Percentiles rank a stretch among this genome's conserved stretches.
These are phyloP conservation scores for Magnolia officinalis DNA, from an alignment of 164 flowering plant genomes.

Conservation along the genomic window DNA sequence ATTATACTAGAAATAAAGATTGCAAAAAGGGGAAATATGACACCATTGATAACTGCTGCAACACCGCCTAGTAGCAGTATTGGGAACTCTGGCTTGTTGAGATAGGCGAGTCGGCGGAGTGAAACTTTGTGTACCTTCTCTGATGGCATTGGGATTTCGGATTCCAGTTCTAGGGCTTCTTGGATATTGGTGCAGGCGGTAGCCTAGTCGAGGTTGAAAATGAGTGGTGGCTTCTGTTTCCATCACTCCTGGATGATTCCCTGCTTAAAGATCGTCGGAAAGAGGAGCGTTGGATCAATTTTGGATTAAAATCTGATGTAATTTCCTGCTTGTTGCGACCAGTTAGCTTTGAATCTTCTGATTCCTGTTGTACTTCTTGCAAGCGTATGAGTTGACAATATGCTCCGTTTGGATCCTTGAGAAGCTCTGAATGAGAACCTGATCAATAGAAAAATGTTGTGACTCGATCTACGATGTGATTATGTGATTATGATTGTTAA, in stretches of 20 bases:
- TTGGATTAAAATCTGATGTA: slow-evolving; percentile 16
- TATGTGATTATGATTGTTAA: neutral
- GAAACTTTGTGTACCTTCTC: slow-evolving; percentile 21
- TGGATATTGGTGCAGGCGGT: slow-evolving; percentile 11
- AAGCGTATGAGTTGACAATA: slow-evolving; percentile 40
- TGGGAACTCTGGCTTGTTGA: slow-evolving; percentile 47
- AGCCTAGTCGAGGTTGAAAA: slow-evolving; percentile 26
- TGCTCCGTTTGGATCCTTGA: slow-evolving; percentile 38
- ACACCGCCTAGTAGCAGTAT: slow-evolving; percentile 29
- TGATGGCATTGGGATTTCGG: neutral
- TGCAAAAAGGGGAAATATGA: slow-evolving; percentile 37
- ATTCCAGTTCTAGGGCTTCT: slow-evolving; percentile 11
- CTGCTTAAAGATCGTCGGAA: slow-evolving; percentile 22
- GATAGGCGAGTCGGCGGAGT: slow-evolving; percentile 35
- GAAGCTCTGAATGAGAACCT: slow-evolving; percentile 50
- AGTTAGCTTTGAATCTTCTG: slow-evolving; percentile 12
- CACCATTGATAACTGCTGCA: slow-evolving; percentile 33
- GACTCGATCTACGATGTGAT: neutral
- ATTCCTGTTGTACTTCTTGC: slow-evolving; percentile 34
- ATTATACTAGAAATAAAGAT: slow-evolving; percentile 30
- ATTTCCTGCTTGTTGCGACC: slow-evolving; percentile 18
- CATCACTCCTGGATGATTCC: slow-evolving; percentile 30
- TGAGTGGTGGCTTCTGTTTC: slow-evolving; percentile 28
- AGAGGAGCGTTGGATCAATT: slow-evolving; percentile 21
- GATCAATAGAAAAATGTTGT: slow-evolving; percentile 1